A percentile compares a stretch with the other conserved stretches of the same genome.
Conservation (phyloP, 352 stramenopile species). For the Plasmopara muralis region DNA sequence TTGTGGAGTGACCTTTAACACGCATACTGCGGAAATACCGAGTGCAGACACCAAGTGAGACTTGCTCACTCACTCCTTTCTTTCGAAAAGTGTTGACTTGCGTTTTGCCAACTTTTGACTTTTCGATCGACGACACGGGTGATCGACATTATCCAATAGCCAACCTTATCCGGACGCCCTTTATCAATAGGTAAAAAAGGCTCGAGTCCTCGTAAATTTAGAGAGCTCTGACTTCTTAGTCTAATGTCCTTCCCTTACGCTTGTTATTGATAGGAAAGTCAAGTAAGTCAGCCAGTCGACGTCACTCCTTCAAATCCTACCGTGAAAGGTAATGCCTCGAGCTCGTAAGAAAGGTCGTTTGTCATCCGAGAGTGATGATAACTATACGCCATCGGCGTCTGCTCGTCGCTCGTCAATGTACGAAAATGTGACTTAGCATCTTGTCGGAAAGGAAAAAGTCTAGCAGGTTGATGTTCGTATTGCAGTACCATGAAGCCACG, state of each 20-base stretch:
- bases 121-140: constrained; percentile 16
- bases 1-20: too few relatives aligned
- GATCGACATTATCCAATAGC: constrained; percentile 16
- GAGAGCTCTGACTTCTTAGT: constrained; percentile 14
- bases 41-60: constrained; percentile 11
- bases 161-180: not conserved
- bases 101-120: constrained; percentile 15
- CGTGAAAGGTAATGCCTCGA: constrained; percentile 18
- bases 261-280: constrained; percentile 25
- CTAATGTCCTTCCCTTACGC: constrained; percentile 9
- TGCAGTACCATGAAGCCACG: constrained; percentile 22
- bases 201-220: too few relatives aligned
- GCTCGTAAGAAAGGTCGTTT: constrained; percentile 24
- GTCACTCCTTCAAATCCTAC: not conserved
- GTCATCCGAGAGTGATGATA: constrained; percentile 20
- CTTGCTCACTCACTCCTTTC: constrained; percentile 4
- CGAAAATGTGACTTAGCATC: constrained; percentile 2
- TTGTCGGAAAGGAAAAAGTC: not conserved
- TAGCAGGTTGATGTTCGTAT: not conserved
- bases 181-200: constrained; percentile 2
- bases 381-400: constrained; percentile 20
- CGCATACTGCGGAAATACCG: constrained; percentile 7
- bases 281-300: constrained; percentile 3
- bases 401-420: constrained; percentile 29
- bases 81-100: not conserved